Evolutionary conservation across 2,329 filamentous ascomycete species (phyloP), one percentile per base, ranked within the genome.

Genomic region (Boeremia exigua): DNA sequence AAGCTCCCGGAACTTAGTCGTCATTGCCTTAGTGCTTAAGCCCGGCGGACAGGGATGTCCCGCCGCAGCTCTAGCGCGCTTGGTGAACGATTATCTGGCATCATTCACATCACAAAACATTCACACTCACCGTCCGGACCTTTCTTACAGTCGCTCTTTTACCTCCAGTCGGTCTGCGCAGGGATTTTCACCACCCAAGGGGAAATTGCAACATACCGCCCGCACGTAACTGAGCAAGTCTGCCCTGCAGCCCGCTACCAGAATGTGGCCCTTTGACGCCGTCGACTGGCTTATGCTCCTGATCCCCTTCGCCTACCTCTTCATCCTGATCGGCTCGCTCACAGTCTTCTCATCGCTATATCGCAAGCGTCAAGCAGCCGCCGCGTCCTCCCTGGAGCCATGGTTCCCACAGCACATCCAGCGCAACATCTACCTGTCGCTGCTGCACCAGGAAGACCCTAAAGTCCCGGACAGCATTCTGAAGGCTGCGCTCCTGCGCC

Each of bases 381-480:
- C 92, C 79, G 89, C 90, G 68, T 89, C 91, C 49, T 91, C 90
- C 65, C 87, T 99, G 59, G 92, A 90, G 65, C 92, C 94, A 66
- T 99, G 95, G 94, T 99, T 99, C 78, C 88, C 89, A 23, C 85
- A 89, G 48, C 93, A 99, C 75, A 82, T 96, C 47, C 90, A 95
- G 78, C 91, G 94, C 77, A 93, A 99, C 77, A 86, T 99, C 73
- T 99, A 98, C 82, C 86, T 96, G 58, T 92, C 92, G 39, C 87
- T 99, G 36, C 83, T 97, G 47, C 92, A 99, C 79, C 84, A 95
- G 72, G 85, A 88, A 51, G 79, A 93, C 75, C 77, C 84, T 5
- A 79, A 82, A 71, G 82, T 96, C 4, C 94, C 95, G 27, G 91
- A 96, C 60, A 91, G 87, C 59, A 85, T 98, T 15, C 79, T 98